A percentile compares a stretch with the other conserved stretches of the same genome.
Evolutionary conservation across 257 asterid species (phyloP).

Genomic region (Petunia axillaris): DNA sequence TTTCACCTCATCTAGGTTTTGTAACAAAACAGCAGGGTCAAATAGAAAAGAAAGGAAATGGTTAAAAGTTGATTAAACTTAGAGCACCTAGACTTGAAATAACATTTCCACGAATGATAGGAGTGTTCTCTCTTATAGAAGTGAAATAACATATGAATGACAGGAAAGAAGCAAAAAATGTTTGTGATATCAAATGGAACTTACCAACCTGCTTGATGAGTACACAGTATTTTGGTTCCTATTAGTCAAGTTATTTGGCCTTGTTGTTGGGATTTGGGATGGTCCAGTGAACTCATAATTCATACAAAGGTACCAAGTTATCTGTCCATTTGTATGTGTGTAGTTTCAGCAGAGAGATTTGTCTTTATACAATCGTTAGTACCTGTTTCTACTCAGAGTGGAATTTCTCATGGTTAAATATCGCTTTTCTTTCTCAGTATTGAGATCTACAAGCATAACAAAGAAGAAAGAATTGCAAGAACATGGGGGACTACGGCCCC

Average conservation of each 20-base stretch:
- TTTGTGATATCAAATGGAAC: neutral
- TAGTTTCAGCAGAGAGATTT: no score
- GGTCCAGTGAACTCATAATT: neutral
- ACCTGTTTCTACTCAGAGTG: neutral
- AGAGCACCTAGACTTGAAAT: neutral
- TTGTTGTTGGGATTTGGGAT: neutral
- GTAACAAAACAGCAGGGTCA: neutral
- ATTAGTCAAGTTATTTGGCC: neutral
- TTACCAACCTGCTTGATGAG: neutral
- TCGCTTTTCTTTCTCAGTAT: conserved; percentile 45
- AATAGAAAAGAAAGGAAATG: no score
- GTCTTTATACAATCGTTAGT: neutral
- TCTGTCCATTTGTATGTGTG: neutral
- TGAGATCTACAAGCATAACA: conserved; percentile 79
- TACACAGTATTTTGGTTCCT: neutral
- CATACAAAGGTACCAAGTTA: neutral
- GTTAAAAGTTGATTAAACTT: no score
- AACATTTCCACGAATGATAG: neutral
- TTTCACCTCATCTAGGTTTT: no score
- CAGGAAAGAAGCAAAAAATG: neutral
- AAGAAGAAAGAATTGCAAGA: conserved; percentile 88
- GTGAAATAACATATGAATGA: neutral
- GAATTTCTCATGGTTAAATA: neutral
- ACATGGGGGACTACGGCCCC: conserved; percentile 91
- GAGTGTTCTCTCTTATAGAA: neutral